A percentile compares a stretch with the other conserved stretches of the same genome.
phyloP scores from a whole-genome alignment of 805 yeast species.

The Pichia exigua region DNA sequence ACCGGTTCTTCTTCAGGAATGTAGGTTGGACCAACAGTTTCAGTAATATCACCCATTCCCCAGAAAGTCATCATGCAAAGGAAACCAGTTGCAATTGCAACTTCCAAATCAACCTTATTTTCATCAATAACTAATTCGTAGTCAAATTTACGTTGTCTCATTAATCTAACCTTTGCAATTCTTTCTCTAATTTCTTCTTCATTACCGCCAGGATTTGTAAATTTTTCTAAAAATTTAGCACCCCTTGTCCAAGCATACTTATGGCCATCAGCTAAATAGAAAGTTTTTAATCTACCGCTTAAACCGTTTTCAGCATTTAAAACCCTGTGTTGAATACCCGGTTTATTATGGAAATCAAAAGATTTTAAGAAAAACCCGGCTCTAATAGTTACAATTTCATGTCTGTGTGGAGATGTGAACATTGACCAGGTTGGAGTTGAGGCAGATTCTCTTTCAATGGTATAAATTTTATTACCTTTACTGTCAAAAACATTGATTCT shows the following conservation, averaged over 20 bases:
- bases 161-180: constrained; percentile 45
- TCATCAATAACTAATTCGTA: constrained; percentile 50
- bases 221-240: constrained; percentile 42
- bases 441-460: constrained; percentile 44
- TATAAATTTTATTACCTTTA: constrained; percentile 35
- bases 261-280: constrained; percentile 44
- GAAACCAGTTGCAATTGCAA: constrained; percentile 54
- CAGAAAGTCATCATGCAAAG: constrained; percentile 61
- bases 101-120: constrained; percentile 37
- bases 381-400: constrained; percentile 43
- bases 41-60: constrained; percentile 48
- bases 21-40: constrained; percentile 45
- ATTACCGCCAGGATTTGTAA: constrained; percentile 49
- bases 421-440: constrained; percentile 47
- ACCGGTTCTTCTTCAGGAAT: constrained; percentile 13
- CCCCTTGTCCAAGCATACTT: constrained; percentile 50
- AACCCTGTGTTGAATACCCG: constrained; percentile 38
- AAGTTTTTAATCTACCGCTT: constrained; percentile 37
- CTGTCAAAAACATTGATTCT: constrained; percentile 43
- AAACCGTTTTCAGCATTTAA: constrained; percentile 31
- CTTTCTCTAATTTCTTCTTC: constrained; percentile 46
- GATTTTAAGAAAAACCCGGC: constrained; percentile 40
- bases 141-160: constrained; percentile 54
- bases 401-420: constrained; percentile 35
- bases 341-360: constrained; percentile 41